phyloP scores from a whole-genome alignment of 257 asterid species.

The Solanum microdontum region DNA sequence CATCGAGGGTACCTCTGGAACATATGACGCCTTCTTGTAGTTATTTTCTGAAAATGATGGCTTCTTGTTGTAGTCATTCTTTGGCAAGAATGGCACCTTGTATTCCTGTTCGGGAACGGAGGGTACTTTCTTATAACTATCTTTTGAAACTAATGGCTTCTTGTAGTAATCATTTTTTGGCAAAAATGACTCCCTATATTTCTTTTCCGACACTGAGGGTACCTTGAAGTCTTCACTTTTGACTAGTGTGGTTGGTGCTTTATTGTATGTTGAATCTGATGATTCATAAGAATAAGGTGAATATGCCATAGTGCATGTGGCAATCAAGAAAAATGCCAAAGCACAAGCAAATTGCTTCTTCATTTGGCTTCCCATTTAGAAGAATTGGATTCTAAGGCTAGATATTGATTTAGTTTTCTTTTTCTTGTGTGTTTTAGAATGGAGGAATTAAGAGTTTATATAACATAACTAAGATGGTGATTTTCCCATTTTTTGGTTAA shows the following conservation, averaged over 20 bases:
- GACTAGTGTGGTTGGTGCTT: background rate
- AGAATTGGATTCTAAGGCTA: background rate
- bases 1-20: background rate
- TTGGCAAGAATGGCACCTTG: background rate
- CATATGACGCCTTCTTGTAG: background rate
- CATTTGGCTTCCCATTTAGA: background rate
- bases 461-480: background rate
- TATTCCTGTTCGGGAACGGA: background rate
- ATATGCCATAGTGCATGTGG: background rate
- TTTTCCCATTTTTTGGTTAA: too few relatives aligned
- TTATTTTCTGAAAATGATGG: background rate
- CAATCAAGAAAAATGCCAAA: background rate
- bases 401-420: fast-evolving
- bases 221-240: background rate
- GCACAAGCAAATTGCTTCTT: background rate
- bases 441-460: background rate
- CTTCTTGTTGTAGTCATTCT: background rate
- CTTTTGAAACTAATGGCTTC: background rate
- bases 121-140: background rate
- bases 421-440: background rate
- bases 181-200: background rate
- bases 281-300: background rate
- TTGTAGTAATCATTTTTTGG: background rate
- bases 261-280: background rate
- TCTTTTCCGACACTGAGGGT: background rate